Percentiles rank a stretch among this genome's conserved stretches.
Evolutionary conservation across 148 eudicot genomes (phyloP).

Genomic region (Cornus florida): DNA sequence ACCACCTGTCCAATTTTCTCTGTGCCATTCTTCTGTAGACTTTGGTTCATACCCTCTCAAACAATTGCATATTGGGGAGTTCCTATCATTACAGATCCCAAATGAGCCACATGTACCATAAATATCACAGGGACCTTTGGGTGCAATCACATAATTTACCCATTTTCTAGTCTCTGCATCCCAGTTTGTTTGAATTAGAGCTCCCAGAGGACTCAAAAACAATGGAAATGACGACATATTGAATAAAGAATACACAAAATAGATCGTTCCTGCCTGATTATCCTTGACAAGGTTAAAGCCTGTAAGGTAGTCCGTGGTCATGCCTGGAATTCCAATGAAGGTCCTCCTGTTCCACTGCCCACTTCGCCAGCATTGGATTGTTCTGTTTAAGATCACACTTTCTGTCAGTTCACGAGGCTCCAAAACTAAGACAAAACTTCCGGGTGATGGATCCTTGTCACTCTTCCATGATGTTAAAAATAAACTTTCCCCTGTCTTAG

Average conservation of each 20-base stretch:
- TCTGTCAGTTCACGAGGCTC: background rate
- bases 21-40: background rate
- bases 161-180: no score
- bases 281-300: no score
- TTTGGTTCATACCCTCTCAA: background rate
- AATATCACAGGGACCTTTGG: background rate
- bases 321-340: no score
- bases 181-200: no score
- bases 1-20: background rate
- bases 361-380: no score
- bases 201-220: no score
- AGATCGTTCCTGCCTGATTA: no score
- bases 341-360: no score
- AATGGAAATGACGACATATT: no score
- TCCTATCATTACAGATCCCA: background rate
- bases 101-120: background rate
- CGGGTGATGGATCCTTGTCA: background rate
- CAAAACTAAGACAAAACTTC: background rate
- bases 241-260: no score
- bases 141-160: background rate
- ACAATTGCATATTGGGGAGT: background rate
- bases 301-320: no score
- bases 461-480: background rate
- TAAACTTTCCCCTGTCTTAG: no score
- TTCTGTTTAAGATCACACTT: background rate